These are phyloP conservation scores for Miamiensis avidus DNA, from an alignment of 169 alveolate species.

Conservation along the genomic window DNA sequence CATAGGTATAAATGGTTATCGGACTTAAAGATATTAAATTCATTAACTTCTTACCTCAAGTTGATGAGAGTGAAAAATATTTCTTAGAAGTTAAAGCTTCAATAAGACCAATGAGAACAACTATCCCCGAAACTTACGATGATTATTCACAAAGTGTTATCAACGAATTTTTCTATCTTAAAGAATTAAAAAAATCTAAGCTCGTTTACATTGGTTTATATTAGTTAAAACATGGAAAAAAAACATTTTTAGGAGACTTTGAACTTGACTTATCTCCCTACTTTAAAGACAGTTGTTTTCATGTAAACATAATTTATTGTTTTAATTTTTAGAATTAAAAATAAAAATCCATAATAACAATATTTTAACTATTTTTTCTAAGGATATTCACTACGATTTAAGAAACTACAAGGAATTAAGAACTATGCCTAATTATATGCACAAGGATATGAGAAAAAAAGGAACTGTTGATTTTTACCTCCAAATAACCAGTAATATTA, in stretches of 20 bases:
- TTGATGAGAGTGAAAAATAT: constrained; percentile 12
- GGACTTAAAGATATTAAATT: constrained; percentile 11
- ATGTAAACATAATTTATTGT: not conserved
- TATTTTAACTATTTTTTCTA: not conserved
- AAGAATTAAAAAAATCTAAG: constrained; percentile 17
- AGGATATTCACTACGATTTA: constrained; percentile 3
- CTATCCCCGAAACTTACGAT: constrained; percentile 20
- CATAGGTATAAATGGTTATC: not conserved
- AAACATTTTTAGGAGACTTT: constrained; percentile 24
- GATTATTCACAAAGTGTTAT: constrained; percentile 20
- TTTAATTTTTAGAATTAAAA: not conserved
- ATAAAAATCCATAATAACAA: too few species aligned
- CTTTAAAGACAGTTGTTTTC: constrained; percentile 1
- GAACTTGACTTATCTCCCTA: constrained; percentile 27
- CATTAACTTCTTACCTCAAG: constrained; percentile 22
- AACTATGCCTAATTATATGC: constrained; percentile 16
- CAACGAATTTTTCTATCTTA: constrained; percentile 23
- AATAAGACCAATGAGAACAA: constrained; percentile 11
- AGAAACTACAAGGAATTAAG: constrained; percentile 21
- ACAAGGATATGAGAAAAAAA: constrained; percentile 30
- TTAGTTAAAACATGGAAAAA: constrained; percentile 15
- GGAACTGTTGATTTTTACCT: constrained; percentile 19
- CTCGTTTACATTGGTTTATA: constrained; percentile 16
- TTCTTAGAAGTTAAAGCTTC: constrained; percentile 18
- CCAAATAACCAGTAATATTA: constrained; percentile 5